These are phyloP conservation scores for Dactylellina leptospora DNA, from an alignment of 2,329 filamentous ascomycete genomes.

Conservation along the genomic window DNA sequence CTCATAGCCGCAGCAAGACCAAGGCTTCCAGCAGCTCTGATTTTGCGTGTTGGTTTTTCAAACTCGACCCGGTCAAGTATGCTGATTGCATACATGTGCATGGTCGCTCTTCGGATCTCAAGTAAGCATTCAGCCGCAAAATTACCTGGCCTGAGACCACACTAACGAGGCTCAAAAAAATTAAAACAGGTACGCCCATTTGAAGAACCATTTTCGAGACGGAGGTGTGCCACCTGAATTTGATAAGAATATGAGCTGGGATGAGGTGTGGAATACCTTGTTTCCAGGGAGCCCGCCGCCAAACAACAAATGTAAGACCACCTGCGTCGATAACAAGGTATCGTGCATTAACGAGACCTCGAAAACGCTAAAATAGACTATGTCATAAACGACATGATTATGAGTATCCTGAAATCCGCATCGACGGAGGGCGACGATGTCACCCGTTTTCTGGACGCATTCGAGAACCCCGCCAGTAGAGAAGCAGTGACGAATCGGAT, in stretches of 20 bases:
- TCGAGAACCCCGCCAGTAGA: slow-evolving; percentile 13
- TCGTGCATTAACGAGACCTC: not conserved
- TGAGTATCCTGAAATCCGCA: slow-evolving; percentile 37
- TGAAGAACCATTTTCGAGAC: slow-evolving; percentile 38
- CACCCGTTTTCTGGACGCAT: slow-evolving; percentile 32
- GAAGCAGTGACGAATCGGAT: slow-evolving; percentile 26
- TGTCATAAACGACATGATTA: slow-evolving; percentile 48
- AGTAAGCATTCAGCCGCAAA: slow-evolving; percentile 18
- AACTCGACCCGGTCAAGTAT: slow-evolving; percentile 46
- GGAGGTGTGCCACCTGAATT: slow-evolving; percentile 24
- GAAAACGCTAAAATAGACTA: slow-evolving; percentile 23
- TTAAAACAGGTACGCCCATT: slow-evolving; percentile 44
- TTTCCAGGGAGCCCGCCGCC: slow-evolving; percentile 31
- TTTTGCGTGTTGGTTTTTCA: slow-evolving; percentile 50
- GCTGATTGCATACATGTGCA: slow-evolving; percentile 46
- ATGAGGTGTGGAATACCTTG: slow-evolving; percentile 44
- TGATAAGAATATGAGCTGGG: slow-evolving; percentile 50
- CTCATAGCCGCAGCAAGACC: slow-evolving; percentile 16
- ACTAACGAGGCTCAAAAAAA: too few species aligned
- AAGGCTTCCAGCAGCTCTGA: slow-evolving; percentile 12
- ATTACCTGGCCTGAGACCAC: too few species aligned
- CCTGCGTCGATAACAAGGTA: not conserved
- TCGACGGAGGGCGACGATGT: slow-evolving; percentile 34
- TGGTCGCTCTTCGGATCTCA: slow-evolving; percentile 46
- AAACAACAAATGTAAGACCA: slow-evolving; percentile 39